Evolutionary conservation across 2,329 filamentous ascomycete species (phyloP).

Genomic region (Alternaria brassicicola): DNA sequence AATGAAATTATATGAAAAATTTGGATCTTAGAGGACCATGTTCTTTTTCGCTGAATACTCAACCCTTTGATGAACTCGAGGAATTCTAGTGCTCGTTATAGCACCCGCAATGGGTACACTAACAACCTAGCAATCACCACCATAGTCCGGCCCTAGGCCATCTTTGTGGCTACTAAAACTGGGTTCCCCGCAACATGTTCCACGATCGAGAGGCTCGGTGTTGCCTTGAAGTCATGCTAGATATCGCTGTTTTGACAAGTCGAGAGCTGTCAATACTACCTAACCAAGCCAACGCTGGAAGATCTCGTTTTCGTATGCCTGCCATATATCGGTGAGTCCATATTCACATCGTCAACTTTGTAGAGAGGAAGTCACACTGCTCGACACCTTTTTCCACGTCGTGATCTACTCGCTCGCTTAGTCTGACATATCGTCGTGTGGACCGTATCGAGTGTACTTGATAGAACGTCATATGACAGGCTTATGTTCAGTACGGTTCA

Average conservation of each 20-base stretch:
- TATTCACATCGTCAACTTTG: too few relatives aligned
- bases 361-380: too few relatives aligned
- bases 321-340: neutral
- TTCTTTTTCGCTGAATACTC: neutral
- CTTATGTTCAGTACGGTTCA: too few relatives aligned
- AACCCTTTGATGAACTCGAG: neutral
- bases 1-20: too few relatives aligned
- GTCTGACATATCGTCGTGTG: too few relatives aligned
- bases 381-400: too few relatives aligned
- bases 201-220: fast-evolving
- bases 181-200: neutral
- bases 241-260: neutral
- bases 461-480: too few relatives aligned
- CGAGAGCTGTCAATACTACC: neutral
- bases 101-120: neutral
- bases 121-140: neutral
- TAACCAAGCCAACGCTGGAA: neutral
- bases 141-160: neutral
- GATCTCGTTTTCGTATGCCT: neutral
- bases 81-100: neutral
- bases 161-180: neutral
- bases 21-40: neutral
- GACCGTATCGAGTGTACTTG: too few relatives aligned
- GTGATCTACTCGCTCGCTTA: too few relatives aligned
- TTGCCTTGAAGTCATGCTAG: neutral